Evolutionary conservation across 495 filamentous ascomycete genomes (phyloP).

Genomic region (Friedmanniomyces simplex): DNA sequence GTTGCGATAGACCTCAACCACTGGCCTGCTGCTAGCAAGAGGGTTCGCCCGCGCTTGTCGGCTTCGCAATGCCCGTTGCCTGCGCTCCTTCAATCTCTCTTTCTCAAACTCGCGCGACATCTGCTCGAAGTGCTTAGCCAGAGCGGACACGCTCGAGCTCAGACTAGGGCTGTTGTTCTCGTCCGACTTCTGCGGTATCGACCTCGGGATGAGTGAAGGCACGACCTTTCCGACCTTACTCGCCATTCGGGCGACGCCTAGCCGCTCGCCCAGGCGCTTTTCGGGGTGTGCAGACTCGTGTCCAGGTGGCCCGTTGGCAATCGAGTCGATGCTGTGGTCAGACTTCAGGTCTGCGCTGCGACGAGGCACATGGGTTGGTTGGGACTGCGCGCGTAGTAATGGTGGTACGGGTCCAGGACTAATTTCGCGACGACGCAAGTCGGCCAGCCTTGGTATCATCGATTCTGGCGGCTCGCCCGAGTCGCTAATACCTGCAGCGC

Average conservation of each 20-base stretch:
- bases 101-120: slow-evolving; percentile 94
- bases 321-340: slow-evolving; percentile 7
- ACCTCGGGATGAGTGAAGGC: slow-evolving; percentile 74
- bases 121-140: slow-evolving; percentile 94
- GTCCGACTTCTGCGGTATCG: slow-evolving; percentile 54
- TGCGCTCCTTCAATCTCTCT: slow-evolving; percentile 76
- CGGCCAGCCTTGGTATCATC: slow-evolving; percentile 28
- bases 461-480: slow-evolving; percentile 1
- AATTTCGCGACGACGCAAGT: slow-evolving; percentile 32
- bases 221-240: slow-evolving; percentile 20
- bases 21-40: slow-evolving; percentile 83
- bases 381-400: slow-evolving; percentile 58
- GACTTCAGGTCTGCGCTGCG: slow-evolving; percentile 8
- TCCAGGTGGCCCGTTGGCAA: not conserved
- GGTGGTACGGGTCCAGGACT: slow-evolving; percentile 39
- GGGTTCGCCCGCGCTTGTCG: slow-evolving; percentile 75
- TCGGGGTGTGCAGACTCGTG: slow-evolving; percentile 13
- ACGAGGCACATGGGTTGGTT: slow-evolving; percentile 42
- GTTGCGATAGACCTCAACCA: slow-evolving; percentile 90
- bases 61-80: slow-evolving; percentile 69
- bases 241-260: slow-evolving; percentile 18
- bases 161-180: slow-evolving; percentile 41
- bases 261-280: slow-evolving; percentile 25
- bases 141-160: slow-evolving; percentile 51
- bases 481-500: not conserved